A percentile compares a stretch with the other conserved stretches of the same genome.
Evolutionary conservation across 106 monocot species (phyloP).

Genomic region (Amphibolis antarctica): DNA sequence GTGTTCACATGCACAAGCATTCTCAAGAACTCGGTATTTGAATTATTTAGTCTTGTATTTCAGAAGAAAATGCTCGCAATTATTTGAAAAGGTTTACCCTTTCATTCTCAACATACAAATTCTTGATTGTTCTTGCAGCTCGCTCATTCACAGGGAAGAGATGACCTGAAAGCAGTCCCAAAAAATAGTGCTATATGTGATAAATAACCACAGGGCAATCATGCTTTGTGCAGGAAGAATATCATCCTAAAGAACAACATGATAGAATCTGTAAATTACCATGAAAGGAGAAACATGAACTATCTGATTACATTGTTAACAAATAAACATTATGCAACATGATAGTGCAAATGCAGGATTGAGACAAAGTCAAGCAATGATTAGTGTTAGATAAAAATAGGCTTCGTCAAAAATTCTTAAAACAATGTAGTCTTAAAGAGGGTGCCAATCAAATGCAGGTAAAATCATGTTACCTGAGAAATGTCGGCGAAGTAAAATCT

Average conservation of each 20-base stretch:
- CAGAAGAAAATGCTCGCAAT: too few relatives aligned
- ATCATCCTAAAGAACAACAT: background rate
- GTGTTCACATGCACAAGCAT: too few relatives aligned
- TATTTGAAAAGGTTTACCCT: conserved; percentile 59
- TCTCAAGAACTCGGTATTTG: too few relatives aligned
- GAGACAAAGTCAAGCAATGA: too few relatives aligned
- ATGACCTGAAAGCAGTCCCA: conserved; percentile 40
- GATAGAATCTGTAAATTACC: background rate
- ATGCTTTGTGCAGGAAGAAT: background rate
- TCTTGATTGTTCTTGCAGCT: conserved; percentile 74
- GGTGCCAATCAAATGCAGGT: background rate
- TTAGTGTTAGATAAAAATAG: too few relatives aligned
- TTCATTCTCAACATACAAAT: conserved; percentile 93
- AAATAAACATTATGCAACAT: too few relatives aligned
- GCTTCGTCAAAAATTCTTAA: too few relatives aligned
- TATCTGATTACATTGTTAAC: too few relatives aligned
- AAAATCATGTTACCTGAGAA: conserved; percentile 45
- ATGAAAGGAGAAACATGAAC: too few relatives aligned
- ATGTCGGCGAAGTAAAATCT: conserved; percentile 68
- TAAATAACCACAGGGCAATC: too few relatives aligned
- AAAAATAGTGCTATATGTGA: background rate
- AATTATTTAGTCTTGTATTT: too few relatives aligned
- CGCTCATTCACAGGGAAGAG: conserved; percentile 80
- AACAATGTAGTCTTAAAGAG: background rate
- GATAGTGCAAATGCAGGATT: too few relatives aligned